These are phyloP conservation scores for Pseudogymnoascus sp. DNA, from an alignment of 2,329 filamentous ascomycete genomes.

Conservation along the genomic window DNA sequence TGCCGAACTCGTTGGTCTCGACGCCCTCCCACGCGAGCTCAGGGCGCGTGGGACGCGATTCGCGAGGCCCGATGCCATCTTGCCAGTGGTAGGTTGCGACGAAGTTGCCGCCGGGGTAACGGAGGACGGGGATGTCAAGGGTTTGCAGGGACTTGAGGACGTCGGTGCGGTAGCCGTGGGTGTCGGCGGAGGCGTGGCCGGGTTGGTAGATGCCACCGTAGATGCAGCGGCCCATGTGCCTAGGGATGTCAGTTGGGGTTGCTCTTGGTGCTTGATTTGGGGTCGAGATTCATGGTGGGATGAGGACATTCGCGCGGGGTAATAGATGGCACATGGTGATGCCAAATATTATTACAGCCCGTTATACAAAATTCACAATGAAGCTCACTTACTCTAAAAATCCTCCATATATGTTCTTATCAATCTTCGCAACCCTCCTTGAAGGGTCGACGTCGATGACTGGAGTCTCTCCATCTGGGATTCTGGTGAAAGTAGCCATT, in stretches of 20 bases:
- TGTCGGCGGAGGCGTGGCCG: slow-evolving; percentile 64
- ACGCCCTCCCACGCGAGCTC: slow-evolving; percentile 75
- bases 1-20: slow-evolving; percentile 75
- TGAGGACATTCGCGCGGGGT: neutral
- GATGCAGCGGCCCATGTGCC: slow-evolving; percentile 84
- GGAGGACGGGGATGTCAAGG: slow-evolving; percentile 67
- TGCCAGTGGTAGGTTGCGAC: slow-evolving; percentile 80
- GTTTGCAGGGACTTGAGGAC: slow-evolving; percentile 69
- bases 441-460: slow-evolving; percentile 59
- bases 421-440: slow-evolving; percentile 63
- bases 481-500: slow-evolving; percentile 70
- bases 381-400: slow-evolving; percentile 66
- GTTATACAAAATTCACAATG: neutral
- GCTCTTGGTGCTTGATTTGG: neutral
- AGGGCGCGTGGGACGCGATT: slow-evolving; percentile 55
- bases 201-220: slow-evolving; percentile 83
- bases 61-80: slow-evolving; percentile 70
- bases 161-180: slow-evolving; percentile 71
- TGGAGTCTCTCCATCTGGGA: slow-evolving; percentile 53
- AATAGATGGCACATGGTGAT: neutral
- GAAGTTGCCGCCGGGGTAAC: slow-evolving; percentile 82
- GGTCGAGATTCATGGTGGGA: neutral
- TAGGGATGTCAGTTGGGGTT: slow-evolving; percentile 35
- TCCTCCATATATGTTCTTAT: slow-evolving; percentile 67
- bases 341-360: neutral